A percentile compares a stretch with the other conserved stretches of the same genome.
Evolutionary conservation across 202 grass and related monocot species (phyloP).

Genomic region (Setaria italica): DNA sequence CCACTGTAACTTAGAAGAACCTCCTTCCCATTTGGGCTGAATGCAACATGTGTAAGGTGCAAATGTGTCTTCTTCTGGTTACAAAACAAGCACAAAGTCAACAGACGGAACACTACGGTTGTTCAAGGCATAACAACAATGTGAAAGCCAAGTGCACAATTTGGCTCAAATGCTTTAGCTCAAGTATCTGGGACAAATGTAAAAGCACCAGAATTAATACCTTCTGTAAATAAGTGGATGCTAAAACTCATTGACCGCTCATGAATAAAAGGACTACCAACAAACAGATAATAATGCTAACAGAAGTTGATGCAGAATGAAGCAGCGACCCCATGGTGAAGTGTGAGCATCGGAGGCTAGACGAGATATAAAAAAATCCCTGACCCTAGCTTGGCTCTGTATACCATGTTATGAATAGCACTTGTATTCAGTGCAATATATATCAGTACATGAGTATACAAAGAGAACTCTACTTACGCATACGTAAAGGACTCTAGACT

Average conservation of each 20-base stretch:
- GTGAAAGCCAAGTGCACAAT: slow-evolving; percentile 22
- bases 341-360: too few relatives aligned
- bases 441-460: too few relatives aligned
- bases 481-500: too few relatives aligned
- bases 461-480: too few relatives aligned
- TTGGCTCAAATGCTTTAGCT: neutral
- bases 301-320: neutral
- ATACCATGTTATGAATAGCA: too few relatives aligned
- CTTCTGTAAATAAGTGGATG: slow-evolving; percentile 25
- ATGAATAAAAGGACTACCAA: neutral
- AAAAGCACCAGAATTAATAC: neutral
- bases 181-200: neutral
- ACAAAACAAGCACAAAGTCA: slow-evolving; percentile 39
- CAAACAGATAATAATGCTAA: slow-evolving; percentile 9
- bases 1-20: slow-evolving; percentile 95
- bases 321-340: too few relatives aligned
- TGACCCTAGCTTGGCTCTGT: too few relatives aligned
- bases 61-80: slow-evolving; percentile 85
- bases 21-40: slow-evolving; percentile 89
- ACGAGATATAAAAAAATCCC: too few relatives aligned
- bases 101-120: neutral
- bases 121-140: slow-evolving; percentile 6
- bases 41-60: slow-evolving; percentile 93
- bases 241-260: neutral
- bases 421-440: too few relatives aligned